Conservation (phyloP, 345 rosid genomes). For the Clarkia xantiana region DNA sequence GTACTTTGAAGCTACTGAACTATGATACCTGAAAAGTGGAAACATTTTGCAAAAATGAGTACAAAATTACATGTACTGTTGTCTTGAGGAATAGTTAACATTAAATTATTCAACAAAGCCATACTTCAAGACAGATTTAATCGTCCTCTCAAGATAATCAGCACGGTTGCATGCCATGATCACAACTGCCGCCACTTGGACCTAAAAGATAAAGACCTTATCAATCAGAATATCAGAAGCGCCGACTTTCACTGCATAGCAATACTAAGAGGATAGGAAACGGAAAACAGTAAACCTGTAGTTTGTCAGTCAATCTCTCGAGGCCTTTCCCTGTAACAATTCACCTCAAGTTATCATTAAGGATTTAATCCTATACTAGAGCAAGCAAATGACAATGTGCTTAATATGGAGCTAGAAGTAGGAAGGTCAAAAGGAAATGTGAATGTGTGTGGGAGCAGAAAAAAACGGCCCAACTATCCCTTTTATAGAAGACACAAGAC, state of each 20-base stretch:
- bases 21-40: conserved; percentile 49
- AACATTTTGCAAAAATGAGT: conserved; percentile 7
- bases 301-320: conserved; percentile 37
- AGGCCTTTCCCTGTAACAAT: conserved; percentile 58
- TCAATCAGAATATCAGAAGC: conserved; percentile 9
- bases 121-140: conserved; percentile 65
- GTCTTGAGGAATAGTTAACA: not conserved
- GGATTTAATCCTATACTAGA: not conserved
- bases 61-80: no score
- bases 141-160: conserved; percentile 83
- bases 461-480: no score
- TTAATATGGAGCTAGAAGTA: not conserved
- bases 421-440: no score
- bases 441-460: no score
- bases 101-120: conserved; percentile 3
- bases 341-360: conserved; percentile 8
- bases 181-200: conserved; percentile 81
- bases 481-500: no score
- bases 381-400: not conserved
- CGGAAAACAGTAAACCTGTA: conserved; percentile 24
- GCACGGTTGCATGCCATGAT: conserved; percentile 99
- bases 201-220: conserved; percentile 24
- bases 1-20: conserved; percentile 55
- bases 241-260: conserved; percentile 1
- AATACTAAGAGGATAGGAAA: conserved; percentile 3